Base-by-base conservation (phyloP, 2,329 filamentous ascomycete species). In the Colletotrichum coccodes region DNA sequence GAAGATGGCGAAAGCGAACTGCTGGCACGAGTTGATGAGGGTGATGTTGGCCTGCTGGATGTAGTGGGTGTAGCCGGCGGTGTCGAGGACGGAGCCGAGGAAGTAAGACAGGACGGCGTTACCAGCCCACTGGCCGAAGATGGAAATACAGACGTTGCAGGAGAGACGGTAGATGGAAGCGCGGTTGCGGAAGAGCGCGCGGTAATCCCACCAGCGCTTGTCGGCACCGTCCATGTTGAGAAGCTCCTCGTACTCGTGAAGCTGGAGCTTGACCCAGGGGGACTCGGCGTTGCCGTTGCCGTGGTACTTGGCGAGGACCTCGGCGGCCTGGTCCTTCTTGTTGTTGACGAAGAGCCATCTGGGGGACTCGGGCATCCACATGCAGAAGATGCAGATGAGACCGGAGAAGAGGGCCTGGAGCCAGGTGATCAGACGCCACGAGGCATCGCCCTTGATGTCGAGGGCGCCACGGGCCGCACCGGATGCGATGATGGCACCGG, bases 11-110 rank as follows among this genome's bases (percentile, higher is more conserved):
- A 81, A 84, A 60, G 81, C 72, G 74, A 87, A 83, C 71, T 86
- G 83, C 73, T 85, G 81, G 63, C 82, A 83, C 32, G 81, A 81
- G 76, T 87, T 85, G 74, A 85, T 85, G 36, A 88, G 81, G 9
- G 82, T 86, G 70, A 89, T 82, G 73, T 87, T 84, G 59, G 83
- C 80, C 72, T 86, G 81, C 23, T 72, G 64, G 34, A 76, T 73
- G 59, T 74, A 72, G 53, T 79, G 75, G 1, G 75, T 80, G 72
- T 85, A 81, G 23, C 87, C 87, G 53, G 85, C 85, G 3, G 83
- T 85, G 60, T 83, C 78, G 54, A 89, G 79, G 32, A 88, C 83
- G 59, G 84, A 75, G 9, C 72, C 73, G 23, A 87, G 79, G 76
- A 86, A 88, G 75, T 88, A 88, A 6, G 83, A 84, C 21, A 64